Evolutionary conservation across 225 moss, liverwort and hornwort species (phyloP).

Genomic region (Ulota crispa): DNA sequence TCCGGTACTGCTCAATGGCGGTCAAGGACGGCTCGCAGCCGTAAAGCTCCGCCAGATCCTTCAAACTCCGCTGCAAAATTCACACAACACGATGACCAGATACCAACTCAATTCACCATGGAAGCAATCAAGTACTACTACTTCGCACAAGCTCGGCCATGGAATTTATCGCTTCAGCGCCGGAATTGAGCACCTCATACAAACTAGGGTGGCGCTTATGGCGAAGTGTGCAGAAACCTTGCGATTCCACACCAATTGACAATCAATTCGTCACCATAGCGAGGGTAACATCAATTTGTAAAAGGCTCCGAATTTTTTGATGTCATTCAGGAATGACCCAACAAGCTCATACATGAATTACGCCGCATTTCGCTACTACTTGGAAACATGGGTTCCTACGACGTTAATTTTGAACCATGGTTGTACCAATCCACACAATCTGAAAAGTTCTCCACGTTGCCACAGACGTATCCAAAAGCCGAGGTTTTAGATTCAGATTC

Average conservation of each 20-base stretch:
- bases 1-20: conserved; percentile 67
- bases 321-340: not conserved
- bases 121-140: not conserved
- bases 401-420: not conserved
- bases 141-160: not conserved
- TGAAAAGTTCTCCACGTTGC: not conserved
- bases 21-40: conserved; percentile 47
- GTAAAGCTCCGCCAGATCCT: conserved; percentile 57
- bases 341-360: not conserved
- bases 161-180: not conserved
- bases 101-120: conserved; percentile 7
- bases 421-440: not conserved
- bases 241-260: not conserved
- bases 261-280: not conserved
- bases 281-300: not conserved
- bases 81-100: not conserved
- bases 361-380: not conserved
- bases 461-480: not conserved
- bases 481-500: conserved; percentile 26
- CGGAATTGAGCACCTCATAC: not conserved
- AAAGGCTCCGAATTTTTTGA: too few relatives aligned
- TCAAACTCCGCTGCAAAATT: conserved; percentile 49
- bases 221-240: not conserved
- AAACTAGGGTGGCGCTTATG: not conserved
- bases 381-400: not conserved